Evolutionary conservation across 1,284 basidiomycete species (phyloP).

Genomic region (Chalciporus sp.): DNA sequence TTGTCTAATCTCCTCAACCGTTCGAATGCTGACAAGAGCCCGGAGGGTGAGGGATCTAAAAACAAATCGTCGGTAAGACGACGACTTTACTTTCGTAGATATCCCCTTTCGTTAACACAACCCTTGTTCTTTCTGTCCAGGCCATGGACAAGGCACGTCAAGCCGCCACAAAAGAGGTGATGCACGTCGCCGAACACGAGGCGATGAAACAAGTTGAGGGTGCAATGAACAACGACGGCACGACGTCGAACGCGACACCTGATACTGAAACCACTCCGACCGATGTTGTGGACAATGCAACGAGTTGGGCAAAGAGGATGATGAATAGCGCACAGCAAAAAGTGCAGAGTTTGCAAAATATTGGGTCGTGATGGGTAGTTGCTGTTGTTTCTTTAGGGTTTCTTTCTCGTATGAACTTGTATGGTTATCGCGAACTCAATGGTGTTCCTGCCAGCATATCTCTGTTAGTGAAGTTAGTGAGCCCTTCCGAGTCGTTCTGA

Average conservation of each 20-base stretch:
- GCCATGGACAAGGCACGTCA: slow-evolving; percentile 5
- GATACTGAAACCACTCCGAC: slow-evolving; percentile 1
- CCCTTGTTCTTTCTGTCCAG: slow-evolving; percentile 1
- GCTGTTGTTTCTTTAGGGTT: neutral
- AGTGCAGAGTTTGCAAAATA: slow-evolving; percentile 4
- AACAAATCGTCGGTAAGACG: slow-evolving; percentile 14
- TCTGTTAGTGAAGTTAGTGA: no score
- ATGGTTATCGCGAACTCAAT: neutral
- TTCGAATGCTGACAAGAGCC: neutral
- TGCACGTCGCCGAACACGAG: slow-evolving; percentile 15
- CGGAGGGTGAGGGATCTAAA: slow-evolving; percentile 2
- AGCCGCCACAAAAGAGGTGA: slow-evolving; percentile 8
- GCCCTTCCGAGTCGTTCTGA: no score
- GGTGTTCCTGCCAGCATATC: neutral
- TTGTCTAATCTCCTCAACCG: slow-evolving; percentile 13
- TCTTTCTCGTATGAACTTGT: neutral
- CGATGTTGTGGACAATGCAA: slow-evolving; percentile 7
- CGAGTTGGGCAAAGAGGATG: slow-evolving; percentile 22
- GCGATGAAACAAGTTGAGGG: slow-evolving; percentile 12
- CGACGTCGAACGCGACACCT: neutral
- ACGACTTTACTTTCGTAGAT: neutral
- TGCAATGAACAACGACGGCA: neutral
- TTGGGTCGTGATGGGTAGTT: slow-evolving; percentile 6
- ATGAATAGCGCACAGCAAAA: slow-evolving; percentile 16
- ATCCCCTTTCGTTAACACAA: neutral